Evolutionary conservation across 225 moss, liverwort and hornwort genomes (phyloP).

Genomic region (Asterella californica): DNA sequence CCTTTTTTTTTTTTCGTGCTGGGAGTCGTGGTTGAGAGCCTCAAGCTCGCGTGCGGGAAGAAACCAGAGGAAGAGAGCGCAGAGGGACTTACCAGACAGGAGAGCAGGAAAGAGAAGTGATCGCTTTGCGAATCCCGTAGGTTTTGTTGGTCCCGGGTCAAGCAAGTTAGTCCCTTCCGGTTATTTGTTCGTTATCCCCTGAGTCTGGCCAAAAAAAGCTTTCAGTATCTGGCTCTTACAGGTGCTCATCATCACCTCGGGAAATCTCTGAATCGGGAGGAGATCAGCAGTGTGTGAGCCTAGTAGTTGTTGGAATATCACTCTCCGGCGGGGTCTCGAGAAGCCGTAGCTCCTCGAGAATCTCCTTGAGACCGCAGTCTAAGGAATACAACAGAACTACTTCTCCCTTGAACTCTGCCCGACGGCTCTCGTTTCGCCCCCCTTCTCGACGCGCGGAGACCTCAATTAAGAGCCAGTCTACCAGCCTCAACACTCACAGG

Average conservation of each 20-base stretch:
- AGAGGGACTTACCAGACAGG: neutral
- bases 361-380: neutral
- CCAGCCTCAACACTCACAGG: neutral
- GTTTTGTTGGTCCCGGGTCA: neutral
- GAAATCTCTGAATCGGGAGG: neutral
- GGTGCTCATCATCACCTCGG: slow-evolving; percentile 4
- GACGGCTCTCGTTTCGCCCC: neutral
- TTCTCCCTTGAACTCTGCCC: neutral
- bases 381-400: slow-evolving; percentile 1
- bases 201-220: neutral
- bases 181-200: slow-evolving; percentile 3
- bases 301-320: neutral
- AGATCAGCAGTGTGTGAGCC: slow-evolving; percentile 3
- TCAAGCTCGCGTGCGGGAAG: slow-evolving; percentile 10
- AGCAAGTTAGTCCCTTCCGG: neutral
- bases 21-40: slow-evolving; percentile 16
- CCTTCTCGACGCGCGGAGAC: neutral
- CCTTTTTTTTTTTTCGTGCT: slow-evolving; percentile 21
- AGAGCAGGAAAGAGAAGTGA: slow-evolving; percentile 17
- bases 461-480: neutral
- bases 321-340: neutral
- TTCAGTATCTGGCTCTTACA: slow-evolving; percentile 2
- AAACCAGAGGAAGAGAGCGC: neutral
- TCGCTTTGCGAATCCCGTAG: neutral
- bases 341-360: slow-evolving; percentile 8